phyloP scores from a whole-genome alignment of 257 asterid species.

The Catharanthus roseus region DNA sequence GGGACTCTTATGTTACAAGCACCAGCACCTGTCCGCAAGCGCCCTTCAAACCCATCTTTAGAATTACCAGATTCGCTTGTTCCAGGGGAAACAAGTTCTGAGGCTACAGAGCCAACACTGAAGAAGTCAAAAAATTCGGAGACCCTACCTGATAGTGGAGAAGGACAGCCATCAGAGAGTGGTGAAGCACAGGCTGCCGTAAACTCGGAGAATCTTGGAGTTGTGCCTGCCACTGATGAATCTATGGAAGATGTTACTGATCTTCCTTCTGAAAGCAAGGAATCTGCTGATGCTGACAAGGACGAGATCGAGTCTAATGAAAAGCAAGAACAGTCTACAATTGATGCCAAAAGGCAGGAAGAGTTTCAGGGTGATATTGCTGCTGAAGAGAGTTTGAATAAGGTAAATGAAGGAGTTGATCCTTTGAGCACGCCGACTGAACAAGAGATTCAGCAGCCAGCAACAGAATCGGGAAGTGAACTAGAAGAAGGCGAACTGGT shows the following conservation, averaged over 20 bases:
- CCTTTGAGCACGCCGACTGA: slow-evolving; percentile 46
- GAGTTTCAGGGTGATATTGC: slow-evolving; percentile 42
- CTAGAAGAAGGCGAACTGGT: slow-evolving; percentile 81
- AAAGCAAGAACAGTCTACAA: slow-evolving; percentile 49
- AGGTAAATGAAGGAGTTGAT: slow-evolving; percentile 47
- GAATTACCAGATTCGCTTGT: slow-evolving; percentile 41
- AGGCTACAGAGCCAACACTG: slow-evolving; percentile 37
- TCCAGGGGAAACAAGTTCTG: slow-evolving; percentile 52
- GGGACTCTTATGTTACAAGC: slow-evolving; percentile 28
- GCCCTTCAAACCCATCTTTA: slow-evolving; percentile 40
- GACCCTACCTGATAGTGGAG: slow-evolving; percentile 33
- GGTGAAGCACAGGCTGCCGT: slow-evolving; percentile 38
- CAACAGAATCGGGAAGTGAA: slow-evolving; percentile 50
- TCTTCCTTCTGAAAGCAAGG: slow-evolving; percentile 35
- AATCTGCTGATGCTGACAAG: slow-evolving; percentile 39
- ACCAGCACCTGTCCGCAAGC: slow-evolving; percentile 48
- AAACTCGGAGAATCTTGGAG: slow-evolving; percentile 34
- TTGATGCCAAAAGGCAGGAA: slow-evolving; percentile 30
- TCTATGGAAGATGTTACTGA: slow-evolving; percentile 40
- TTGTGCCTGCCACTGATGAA: slow-evolving; percentile 35
- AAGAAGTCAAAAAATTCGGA: slow-evolving; percentile 65
- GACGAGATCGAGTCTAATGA: slow-evolving; percentile 43
- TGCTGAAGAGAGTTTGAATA: slow-evolving; percentile 40
- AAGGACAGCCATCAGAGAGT: slow-evolving; percentile 12
- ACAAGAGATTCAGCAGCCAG: slow-evolving; percentile 55